Evolutionary conservation across 202 grass and related monocot species (phyloP).

Genomic region (Brachypodium distachyon): DNA sequence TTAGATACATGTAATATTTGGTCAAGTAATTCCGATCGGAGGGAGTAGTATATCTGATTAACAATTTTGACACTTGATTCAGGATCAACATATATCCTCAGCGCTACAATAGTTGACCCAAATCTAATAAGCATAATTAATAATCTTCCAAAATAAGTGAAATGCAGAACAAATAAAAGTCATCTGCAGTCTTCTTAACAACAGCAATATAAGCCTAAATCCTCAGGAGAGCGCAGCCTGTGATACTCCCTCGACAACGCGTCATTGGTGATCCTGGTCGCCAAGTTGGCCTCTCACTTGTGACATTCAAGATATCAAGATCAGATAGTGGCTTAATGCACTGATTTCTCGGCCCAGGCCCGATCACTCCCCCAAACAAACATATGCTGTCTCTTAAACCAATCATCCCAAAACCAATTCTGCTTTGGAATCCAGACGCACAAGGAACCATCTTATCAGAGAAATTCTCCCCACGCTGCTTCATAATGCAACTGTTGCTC

Average conservation of each 20-base stretch:
- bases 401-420: conserved; percentile 88
- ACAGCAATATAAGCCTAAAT: conserved; percentile 34
- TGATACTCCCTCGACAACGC: conserved; percentile 71
- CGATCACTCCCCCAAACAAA: conserved; percentile 85
- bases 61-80: conserved; percentile 4
- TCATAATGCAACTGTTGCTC: conserved; percentile 82
- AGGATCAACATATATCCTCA: not conserved
- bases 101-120: conserved; percentile 3
- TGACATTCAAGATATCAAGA: conserved; percentile 81
- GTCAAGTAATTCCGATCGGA: too few relatives aligned
- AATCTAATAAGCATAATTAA: conserved; percentile 21
- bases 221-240: conserved; percentile 73
- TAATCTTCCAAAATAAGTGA: conserved; percentile 9
- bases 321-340: conserved; percentile 85
- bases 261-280: conserved; percentile 75
- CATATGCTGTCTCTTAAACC: conserved; percentile 73
- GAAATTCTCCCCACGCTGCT: conserved; percentile 66
- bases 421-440: conserved; percentile 87
- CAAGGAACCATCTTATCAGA: conserved; percentile 80
- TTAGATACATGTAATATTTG: too few relatives aligned
- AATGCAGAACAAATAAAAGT: conserved; percentile 13
- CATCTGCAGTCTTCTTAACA: conserved; percentile 5
- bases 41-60: conserved; percentile 5
- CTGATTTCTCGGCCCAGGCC: conserved; percentile 88
- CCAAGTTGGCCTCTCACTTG: conserved; percentile 77